Evolutionary conservation across 1,284 basidiomycete genomes (phyloP), one percentile per base, ranked within the genome.

Genomic region (Leccinum brunneo-olivaceum): DNA sequence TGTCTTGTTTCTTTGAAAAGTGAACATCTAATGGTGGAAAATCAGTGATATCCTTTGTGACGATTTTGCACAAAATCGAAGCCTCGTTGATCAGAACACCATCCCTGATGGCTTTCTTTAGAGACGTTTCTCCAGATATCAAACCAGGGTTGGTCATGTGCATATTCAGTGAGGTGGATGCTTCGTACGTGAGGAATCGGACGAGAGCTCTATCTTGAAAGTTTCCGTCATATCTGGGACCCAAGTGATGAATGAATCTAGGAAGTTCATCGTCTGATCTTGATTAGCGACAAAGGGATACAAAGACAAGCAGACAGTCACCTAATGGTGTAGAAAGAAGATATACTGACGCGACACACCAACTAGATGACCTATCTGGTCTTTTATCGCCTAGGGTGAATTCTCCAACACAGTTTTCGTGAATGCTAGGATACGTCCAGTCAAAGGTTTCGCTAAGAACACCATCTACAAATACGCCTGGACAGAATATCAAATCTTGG

Each of bases 111-210:
- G 72, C 72, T 45, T 73, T 74, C 48, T 74, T 69, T 32, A 81
- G 55, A 3, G 68, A 50, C 5, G 60, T 54, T 14, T 60, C 58
- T 21, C 65, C 50, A 11, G 46, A 37, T 1, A 9, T 18, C 2
- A 51, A 53, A 4, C 61, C 60, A 21, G 62, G 34, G 39, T 53
- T 29, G 44, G 45, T 36, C 27, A 89, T 62, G 48, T 78, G 77
- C 67, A 88, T 82, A 54, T 82, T 85, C 30, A 88, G 68, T 0
- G 85, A 84, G 0, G 85, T 86, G 4, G 81, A 76, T 0, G 81
- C 81, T 50, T 86, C 81, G 57, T 88, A 90, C 0, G 84, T 89
- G 38, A 90, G 66, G 57, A 88, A 88, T 33, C 75, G 79, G 47
- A 78, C 68, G 20, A 89, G 69, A 3, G 59, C 56, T 37, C 53